phyloP scores from a whole-genome alignment of 306 rosid genomes.

The Vigna unguiculata region DNA sequence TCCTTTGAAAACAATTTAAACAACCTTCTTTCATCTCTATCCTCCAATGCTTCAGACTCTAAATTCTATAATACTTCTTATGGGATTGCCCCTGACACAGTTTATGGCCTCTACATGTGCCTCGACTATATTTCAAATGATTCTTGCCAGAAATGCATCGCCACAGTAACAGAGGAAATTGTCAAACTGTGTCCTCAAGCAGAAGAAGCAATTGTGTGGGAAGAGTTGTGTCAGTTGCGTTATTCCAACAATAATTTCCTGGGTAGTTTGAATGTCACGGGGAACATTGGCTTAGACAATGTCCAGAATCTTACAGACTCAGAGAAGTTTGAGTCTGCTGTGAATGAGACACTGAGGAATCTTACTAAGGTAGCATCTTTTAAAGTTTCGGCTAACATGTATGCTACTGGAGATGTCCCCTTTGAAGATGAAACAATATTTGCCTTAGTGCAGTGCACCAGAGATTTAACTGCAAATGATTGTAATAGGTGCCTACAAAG shows the following conservation, averaged over 20 bases:
- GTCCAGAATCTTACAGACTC: constrained; percentile 44
- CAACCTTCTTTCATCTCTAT: constrained; percentile 36
- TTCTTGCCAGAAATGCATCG: constrained; percentile 51
- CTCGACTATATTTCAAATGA: constrained; percentile 48
- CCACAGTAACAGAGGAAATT: constrained; percentile 44
- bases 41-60: constrained; percentile 47
- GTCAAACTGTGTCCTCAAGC: constrained; percentile 51
- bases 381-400: constrained; percentile 50
- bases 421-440: constrained; percentile 49
- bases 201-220: constrained; percentile 63
- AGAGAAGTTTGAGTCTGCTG: constrained; percentile 39
- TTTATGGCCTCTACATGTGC: constrained; percentile 56
- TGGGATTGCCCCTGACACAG: constrained; percentile 43
- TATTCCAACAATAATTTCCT: constrained; percentile 59
- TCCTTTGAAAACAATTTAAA: constrained; percentile 45
- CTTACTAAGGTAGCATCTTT: constrained; percentile 52
- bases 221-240: constrained; percentile 64
- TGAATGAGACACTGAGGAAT: constrained; percentile 45
- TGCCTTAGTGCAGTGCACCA: constrained; percentile 69
- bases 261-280: constrained; percentile 51
- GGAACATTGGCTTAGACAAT: constrained; percentile 45
- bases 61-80: constrained; percentile 43
- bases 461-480: constrained; percentile 57
- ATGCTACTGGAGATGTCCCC: constrained; percentile 52
- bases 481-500: constrained; percentile 58